Conservation (phyloP, 345 rosid species). For the Raphanus sativus region DNA sequence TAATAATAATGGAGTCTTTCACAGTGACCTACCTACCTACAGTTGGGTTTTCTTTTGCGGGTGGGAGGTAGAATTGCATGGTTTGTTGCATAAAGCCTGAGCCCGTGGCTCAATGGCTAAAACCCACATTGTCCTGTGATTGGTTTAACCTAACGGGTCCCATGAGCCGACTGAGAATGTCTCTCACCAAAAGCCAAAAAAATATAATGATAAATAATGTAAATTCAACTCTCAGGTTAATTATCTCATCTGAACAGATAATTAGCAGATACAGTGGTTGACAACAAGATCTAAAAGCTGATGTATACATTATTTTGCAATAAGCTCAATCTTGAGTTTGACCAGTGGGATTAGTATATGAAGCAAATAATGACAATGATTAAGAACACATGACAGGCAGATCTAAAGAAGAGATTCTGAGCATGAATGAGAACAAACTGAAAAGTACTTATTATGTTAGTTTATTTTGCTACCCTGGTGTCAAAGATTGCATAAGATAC, state of each 20-base stretch:
- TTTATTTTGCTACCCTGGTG: constrained; percentile 32
- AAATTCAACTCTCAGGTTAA: constrained; percentile 27
- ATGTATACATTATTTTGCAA: constrained; percentile 18
- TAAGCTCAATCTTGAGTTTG: constrained; percentile 32
- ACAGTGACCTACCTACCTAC: constrained; percentile 59
- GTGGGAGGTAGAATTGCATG: constrained; percentile 27
- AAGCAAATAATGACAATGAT: constrained; percentile 32
- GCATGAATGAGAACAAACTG: constrained; percentile 41
- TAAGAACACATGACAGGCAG: constrained; percentile 34
- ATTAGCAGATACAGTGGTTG: constrained; percentile 32
- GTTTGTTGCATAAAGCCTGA: constrained; percentile 35
- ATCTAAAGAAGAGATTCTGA: constrained; percentile 42
- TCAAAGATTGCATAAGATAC: constrained; percentile 43
- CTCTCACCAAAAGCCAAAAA: constrained; percentile 22
- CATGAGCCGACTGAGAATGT: constrained; percentile 25
- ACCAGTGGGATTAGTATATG: constrained; percentile 19
- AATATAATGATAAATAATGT: neutral
- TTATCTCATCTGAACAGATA: constrained; percentile 24
- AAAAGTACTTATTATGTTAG: constrained; percentile 17
- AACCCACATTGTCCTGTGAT: neutral
- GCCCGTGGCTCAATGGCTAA: constrained; percentile 77
- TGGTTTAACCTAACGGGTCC: constrained; percentile 35
- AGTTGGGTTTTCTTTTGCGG: constrained; percentile 3
- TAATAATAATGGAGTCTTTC: constrained; percentile 16
- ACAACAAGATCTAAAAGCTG: constrained; percentile 31